Evolutionary conservation across 2,329 filamentous ascomycete genomes (phyloP).

Genomic region (Epicoccum sorghinum): DNA sequence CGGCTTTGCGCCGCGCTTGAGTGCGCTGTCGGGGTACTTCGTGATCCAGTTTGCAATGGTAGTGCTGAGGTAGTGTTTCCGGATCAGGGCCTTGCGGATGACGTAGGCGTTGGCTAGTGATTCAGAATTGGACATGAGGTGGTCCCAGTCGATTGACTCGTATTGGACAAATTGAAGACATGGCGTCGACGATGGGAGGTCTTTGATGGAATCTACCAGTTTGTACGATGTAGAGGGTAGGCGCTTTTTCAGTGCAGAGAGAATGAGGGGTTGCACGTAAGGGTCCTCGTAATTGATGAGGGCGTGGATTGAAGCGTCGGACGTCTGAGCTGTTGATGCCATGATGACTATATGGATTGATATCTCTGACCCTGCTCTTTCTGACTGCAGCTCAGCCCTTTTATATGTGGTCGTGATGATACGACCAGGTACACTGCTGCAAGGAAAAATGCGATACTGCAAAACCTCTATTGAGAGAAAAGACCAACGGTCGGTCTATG

Average conservation of each 20-base stretch:
- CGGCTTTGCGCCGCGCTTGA: slow-evolving; percentile 74
- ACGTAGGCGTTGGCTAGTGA: slow-evolving; percentile 87
- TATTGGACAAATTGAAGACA: slow-evolving; percentile 85
- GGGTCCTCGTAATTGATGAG: slow-evolving; percentile 82
- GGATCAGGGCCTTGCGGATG: slow-evolving; percentile 93
- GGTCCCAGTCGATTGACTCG: slow-evolving; percentile 84
- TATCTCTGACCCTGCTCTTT: neutral
- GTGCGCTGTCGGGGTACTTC: slow-evolving; percentile 76
- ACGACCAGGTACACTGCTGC: neutral
- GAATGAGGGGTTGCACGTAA: slow-evolving; percentile 87
- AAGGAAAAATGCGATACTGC: neutral
- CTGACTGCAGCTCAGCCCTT: neutral
- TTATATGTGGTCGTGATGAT: neutral
- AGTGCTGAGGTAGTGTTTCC: slow-evolving; percentile 89
- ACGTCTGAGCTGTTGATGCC: slow-evolving; percentile 8
- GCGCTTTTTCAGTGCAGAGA: slow-evolving; percentile 69
- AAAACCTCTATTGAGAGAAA: slow-evolving; percentile 7
- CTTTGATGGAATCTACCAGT: slow-evolving; percentile 59
- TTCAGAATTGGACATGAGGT: slow-evolving; percentile 66
- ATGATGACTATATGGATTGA: slow-evolving; percentile 5
- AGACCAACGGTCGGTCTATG: slow-evolving; percentile 12
- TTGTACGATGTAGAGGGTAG: slow-evolving; percentile 63
- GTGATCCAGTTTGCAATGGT: slow-evolving; percentile 85
- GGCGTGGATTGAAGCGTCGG: slow-evolving; percentile 63
- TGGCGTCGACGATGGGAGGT: slow-evolving; percentile 55